Evolutionary conservation across 768 basidiomycete genomes (phyloP).

Genomic region (Trametes sanguinea): DNA sequence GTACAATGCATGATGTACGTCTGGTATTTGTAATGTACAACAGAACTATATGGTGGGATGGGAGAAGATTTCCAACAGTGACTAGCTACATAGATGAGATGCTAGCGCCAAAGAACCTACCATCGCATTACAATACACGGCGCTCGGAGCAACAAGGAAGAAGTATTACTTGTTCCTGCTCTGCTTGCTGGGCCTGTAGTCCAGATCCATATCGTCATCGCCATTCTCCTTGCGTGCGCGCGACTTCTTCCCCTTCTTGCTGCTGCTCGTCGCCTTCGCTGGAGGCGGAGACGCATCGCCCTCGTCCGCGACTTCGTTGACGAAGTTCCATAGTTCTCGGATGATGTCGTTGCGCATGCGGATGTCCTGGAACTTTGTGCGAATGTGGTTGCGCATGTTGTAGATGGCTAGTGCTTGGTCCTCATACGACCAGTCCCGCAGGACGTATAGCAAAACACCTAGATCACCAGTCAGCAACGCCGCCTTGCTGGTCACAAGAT

Average conservation of each 20-base stretch:
- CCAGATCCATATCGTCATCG: constrained; percentile 41
- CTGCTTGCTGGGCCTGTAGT: constrained; percentile 5
- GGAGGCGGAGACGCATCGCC: neutral
- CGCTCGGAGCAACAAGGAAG: neutral
- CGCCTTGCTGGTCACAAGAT: neutral
- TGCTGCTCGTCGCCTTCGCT: constrained; percentile 17
- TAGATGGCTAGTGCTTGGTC: constrained; percentile 58
- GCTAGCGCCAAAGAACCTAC: neutral
- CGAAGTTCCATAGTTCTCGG: constrained; percentile 58
- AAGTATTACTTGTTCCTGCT: constrained; percentile 4
- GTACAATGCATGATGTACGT: constrained; percentile 47
- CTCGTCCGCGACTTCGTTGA: constrained; percentile 40
- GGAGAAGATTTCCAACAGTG: neutral
- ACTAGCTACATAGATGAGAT: neutral
- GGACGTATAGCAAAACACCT: constrained; percentile 69
- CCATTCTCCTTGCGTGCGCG: constrained; percentile 36
- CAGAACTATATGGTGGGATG: neutral
- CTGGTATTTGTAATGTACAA: neutral
- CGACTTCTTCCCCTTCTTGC: constrained; percentile 25
- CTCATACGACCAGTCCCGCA: constrained; percentile 44
- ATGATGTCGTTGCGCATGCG: constrained; percentile 60
- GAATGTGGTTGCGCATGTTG: constrained; percentile 56
- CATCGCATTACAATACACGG: neutral
- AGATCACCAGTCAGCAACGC: constrained; percentile 1
- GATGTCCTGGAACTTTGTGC: constrained; percentile 61